These are phyloP conservation scores for Coriaria nepalensis DNA, from an alignment of 306 rosid species.

Conservation along the genomic window DNA sequence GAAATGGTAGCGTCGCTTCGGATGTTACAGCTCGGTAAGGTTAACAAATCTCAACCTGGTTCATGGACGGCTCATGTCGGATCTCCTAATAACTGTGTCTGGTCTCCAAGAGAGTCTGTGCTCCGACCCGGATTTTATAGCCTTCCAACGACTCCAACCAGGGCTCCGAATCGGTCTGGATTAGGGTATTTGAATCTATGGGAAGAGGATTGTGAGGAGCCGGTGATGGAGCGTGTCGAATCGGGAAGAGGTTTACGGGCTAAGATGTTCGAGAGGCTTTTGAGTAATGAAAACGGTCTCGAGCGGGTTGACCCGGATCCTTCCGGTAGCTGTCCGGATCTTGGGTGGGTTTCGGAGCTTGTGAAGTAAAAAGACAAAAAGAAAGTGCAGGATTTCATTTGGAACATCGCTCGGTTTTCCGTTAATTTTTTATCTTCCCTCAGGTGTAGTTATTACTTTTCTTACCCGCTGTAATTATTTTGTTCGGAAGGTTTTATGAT, in stretches of 20 bases:
- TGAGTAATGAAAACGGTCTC: slow-evolving; percentile 65
- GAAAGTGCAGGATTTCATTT: neutral
- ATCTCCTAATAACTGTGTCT: slow-evolving; percentile 26
- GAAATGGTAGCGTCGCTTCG: slow-evolving; percentile 60
- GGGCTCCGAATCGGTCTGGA: slow-evolving; percentile 29
- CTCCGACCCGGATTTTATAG: slow-evolving; percentile 67
- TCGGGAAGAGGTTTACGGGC: slow-evolving; percentile 70
- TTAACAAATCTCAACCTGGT: slow-evolving; percentile 40
- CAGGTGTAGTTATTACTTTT: too few relatives aligned
- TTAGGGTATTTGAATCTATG: slow-evolving; percentile 28
- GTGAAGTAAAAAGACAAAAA: slow-evolving; percentile 29
- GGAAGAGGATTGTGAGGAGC: slow-evolving; percentile 46
- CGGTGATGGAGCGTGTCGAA: slow-evolving; percentile 87
- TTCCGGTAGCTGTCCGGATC: slow-evolving; percentile 40
- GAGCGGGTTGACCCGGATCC: slow-evolving; percentile 20
- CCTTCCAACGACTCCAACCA: slow-evolving; percentile 67
- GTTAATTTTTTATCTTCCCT: too few relatives aligned
- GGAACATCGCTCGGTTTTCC: too few relatives aligned
- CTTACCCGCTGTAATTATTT: too few relatives aligned
- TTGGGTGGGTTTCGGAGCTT: slow-evolving; percentile 78
- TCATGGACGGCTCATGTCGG: slow-evolving; percentile 37
- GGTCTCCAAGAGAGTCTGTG: slow-evolving; percentile 53
- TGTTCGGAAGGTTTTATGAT: too few relatives aligned
- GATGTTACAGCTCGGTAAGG: slow-evolving; percentile 55
- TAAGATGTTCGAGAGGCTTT: slow-evolving; percentile 55